Evolutionary conservation across 768 basidiomycete species (phyloP).

Genomic region (Mrakia blollopis): DNA sequence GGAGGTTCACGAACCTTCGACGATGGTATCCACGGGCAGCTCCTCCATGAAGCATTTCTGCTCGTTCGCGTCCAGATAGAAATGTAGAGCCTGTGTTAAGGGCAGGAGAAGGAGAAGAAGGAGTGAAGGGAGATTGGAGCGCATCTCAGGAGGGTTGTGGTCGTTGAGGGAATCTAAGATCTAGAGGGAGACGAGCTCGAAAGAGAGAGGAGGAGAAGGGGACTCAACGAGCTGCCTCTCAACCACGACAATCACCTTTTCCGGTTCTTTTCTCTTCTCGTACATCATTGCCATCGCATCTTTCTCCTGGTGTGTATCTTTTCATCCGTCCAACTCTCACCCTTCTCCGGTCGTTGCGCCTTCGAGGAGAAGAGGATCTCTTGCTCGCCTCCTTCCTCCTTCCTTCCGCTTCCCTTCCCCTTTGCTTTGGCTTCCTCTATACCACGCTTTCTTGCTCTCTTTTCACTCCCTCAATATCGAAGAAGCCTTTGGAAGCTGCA

Average conservation of each 20-base stretch:
- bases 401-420: neutral
- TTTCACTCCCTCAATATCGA: neutral
- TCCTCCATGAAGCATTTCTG: slow-evolving; percentile 95
- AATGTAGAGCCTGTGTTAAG: slow-evolving; percentile 66
- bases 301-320: slow-evolving; percentile 7
- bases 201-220: neutral
- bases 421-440: neutral
- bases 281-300: neutral
- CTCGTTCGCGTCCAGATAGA: slow-evolving; percentile 92
- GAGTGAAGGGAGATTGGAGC: neutral
- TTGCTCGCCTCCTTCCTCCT: neutral
- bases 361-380: neutral
- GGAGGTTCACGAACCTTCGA: slow-evolving; percentile 61
- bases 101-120: slow-evolving; percentile 26
- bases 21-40: slow-evolving; percentile 87
- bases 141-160: slow-evolving; percentile 20
- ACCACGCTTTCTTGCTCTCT: neutral
- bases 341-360: neutral
- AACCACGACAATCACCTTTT: neutral
- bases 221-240: neutral
- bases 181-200: neutral
- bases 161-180: neutral
- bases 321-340: neutral
- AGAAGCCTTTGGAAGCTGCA: neutral
- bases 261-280: neutral